Base-by-base conservation (phyloP, 1,284 basidiomycete genomes). In the Malassezia furfur region DNA sequence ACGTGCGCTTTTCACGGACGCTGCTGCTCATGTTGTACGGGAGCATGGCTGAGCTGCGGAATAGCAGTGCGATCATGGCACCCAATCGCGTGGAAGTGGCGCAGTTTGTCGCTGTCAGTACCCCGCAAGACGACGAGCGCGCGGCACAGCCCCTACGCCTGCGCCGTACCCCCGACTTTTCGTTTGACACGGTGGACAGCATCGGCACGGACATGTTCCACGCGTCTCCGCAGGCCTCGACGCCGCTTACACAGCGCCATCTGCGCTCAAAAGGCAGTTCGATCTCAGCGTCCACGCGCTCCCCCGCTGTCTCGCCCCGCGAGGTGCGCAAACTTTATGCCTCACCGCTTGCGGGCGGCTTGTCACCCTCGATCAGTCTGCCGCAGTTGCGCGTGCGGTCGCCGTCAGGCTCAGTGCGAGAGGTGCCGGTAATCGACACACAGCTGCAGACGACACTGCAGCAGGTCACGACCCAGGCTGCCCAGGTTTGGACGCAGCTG, bases 21-120 rank as follows among this genome's bases (percentile, higher is more conserved):
- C 82, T 96, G 71, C 76, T 96, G 38, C 77, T 96, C 50, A 85
- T 88, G 76, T 80, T 98, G 28, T 91, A 91, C 68, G 91, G 90
- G 5, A 87, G 88, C 14, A 84, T 85, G 70, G 87, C 85, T 3
- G 94, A 99, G 76, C 84, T 96, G 43, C 83, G 85, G 1, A 81
- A 82, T 64, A 85, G 90, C 12, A 98, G 93, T 91, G 81, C 82
- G 65, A 78, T 80, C 19, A 85, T 96, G 78, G 78, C 81, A 6
- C 85, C 85, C 3, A 81, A 89, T 34, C 78, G 89, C 2, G 83
- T 84, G 22, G 80, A 83, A 12, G 82, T 93, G 9, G 56, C 60
- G 34, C 65, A 65, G 5, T 71, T 63, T 44, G 55, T 74, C n/a
- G 45, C 45, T 22, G 14, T 11, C 22, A 34, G 22, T 25, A 35